Conservation (phyloP, 257 asterid genomes). For the Rehmannia glutinosa region DNA sequence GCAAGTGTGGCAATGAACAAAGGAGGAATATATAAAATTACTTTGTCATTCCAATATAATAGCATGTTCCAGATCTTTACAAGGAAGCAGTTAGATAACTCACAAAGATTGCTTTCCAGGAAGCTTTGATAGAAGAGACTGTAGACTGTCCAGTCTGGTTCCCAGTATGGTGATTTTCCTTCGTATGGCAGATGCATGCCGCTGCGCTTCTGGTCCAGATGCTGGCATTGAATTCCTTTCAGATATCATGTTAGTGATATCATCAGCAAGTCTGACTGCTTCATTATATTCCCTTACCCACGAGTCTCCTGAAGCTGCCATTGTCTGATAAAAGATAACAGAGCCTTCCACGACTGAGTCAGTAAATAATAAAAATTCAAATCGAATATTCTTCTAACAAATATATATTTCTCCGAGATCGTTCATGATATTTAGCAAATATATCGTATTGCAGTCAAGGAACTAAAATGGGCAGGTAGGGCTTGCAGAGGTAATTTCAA, state of each 20-base stretch:
- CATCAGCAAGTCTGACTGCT: slow-evolving; percentile 83
- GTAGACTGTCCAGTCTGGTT: slow-evolving; percentile 75
- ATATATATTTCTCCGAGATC: background rate
- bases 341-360: background rate
- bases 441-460: background rate
- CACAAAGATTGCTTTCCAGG: slow-evolving; percentile 70
- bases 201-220: slow-evolving; percentile 80
- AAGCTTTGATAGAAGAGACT: slow-evolving; percentile 53
- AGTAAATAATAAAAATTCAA: background rate
- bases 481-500: background rate
- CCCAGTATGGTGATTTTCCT: slow-evolving; percentile 93
- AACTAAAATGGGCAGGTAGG: background rate
- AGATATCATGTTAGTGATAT: slow-evolving; percentile 76
- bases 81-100: slow-evolving; percentile 22
- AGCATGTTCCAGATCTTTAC: background rate
- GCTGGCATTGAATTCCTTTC: slow-evolving; percentile 67
- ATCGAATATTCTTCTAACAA: background rate
- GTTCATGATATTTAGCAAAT: background rate
- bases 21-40: background rate
- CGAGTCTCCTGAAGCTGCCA: slow-evolving; percentile 76
- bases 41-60: background rate
- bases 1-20: background rate
- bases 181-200: slow-evolving; percentile 77
- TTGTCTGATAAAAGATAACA: slow-evolving; percentile 52
- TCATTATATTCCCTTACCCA: slow-evolving; percentile 97